phyloP scores from a whole-genome alignment of 495 filamentous ascomycete genomes.

The Aspergillus wentii region DNA sequence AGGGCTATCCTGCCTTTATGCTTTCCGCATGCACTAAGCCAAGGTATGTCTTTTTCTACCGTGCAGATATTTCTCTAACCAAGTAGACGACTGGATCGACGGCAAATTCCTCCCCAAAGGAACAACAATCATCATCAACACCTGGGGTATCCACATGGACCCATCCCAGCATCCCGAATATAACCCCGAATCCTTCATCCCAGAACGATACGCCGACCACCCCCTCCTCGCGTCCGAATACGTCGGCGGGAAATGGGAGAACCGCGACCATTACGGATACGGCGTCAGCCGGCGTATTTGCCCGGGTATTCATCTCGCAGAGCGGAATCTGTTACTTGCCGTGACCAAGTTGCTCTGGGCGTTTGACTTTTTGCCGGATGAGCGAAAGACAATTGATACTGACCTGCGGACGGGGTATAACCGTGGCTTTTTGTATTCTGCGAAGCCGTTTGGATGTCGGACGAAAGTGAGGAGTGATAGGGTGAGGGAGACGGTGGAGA shows the following conservation, averaged over 20 bases:
- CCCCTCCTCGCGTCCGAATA: conserved; percentile 15
- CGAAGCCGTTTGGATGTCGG: no score
- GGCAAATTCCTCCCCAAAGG: conserved; percentile 27
- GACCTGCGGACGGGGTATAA: no score
- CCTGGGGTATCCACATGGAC: conserved; percentile 30
- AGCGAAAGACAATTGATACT: no score
- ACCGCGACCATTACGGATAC: conserved; percentile 26
- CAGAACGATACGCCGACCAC: conserved; percentile 37
- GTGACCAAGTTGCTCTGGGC: conserved; percentile 58
- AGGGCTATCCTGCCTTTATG: conserved; percentile 25
- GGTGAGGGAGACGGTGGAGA: no score
- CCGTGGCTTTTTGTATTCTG: no score
- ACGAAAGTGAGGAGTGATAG: no score
- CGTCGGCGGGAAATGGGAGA: no score
- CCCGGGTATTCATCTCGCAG: conserved; percentile 23
- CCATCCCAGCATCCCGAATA: conserved; percentile 16
- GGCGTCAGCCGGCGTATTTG: conserved; percentile 27
- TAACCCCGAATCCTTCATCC: conserved; percentile 49
- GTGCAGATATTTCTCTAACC: no score
- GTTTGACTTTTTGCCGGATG: conserved; percentile 33
- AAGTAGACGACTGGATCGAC: conserved; percentile 24
- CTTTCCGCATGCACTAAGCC: conserved; percentile 21
- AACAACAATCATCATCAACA: conserved; percentile 26
- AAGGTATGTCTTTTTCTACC: no score
- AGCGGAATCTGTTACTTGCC: conserved; percentile 47